Conservation (phyloP, 2,329 filamentous ascomycete genomes). For the Colletotrichum neosansevieriae region DNA sequence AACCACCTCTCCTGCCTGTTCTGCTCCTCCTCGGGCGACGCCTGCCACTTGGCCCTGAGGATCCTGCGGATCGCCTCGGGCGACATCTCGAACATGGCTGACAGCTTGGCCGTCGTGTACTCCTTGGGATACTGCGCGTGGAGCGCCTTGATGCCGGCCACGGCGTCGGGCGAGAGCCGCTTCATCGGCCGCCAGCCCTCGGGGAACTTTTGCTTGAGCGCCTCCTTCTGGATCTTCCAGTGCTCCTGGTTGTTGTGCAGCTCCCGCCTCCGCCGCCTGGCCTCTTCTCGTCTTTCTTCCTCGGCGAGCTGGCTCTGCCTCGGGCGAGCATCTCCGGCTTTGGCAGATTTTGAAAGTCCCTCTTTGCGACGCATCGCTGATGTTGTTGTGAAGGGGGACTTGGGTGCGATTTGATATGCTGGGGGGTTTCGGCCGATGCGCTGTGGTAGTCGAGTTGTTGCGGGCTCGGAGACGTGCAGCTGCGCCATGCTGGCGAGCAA, state of each 20-base stretch:
- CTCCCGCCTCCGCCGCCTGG: slow-evolving; percentile 42
- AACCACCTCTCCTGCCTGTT: slow-evolving; percentile 72
- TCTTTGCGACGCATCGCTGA: no score
- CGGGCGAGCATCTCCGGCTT: no score
- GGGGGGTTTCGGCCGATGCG: not conserved
- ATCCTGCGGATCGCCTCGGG: slow-evolving; percentile 90
- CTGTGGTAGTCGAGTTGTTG: slow-evolving; percentile 22
- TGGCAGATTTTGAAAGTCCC: no score
- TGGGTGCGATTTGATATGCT: not conserved
- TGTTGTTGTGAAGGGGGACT: slow-evolving; percentile 16
- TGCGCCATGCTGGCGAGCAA: slow-evolving; percentile 62
- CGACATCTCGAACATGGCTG: slow-evolving; percentile 86
- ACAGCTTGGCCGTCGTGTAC: slow-evolving; percentile 80
- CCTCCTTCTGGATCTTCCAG: slow-evolving; percentile 84
- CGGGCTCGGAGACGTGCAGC: slow-evolving; percentile 48
- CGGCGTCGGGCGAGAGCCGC: slow-evolving; percentile 88
- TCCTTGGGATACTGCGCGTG: slow-evolving; percentile 80
- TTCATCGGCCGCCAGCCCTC: slow-evolving; percentile 87
- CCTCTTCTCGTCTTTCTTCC: slow-evolving; percentile 37
- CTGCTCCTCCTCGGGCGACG: slow-evolving; percentile 67
- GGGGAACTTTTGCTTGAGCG: slow-evolving; percentile 81
- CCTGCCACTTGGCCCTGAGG: slow-evolving; percentile 81
- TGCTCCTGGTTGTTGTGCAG: slow-evolving; percentile 52
- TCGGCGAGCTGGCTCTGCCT: not conserved
- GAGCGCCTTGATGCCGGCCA: slow-evolving; percentile 89